Evolutionary conservation across 495 filamentous ascomycete species (phyloP).

Genomic region (Jackrogersella multiformis): DNA sequence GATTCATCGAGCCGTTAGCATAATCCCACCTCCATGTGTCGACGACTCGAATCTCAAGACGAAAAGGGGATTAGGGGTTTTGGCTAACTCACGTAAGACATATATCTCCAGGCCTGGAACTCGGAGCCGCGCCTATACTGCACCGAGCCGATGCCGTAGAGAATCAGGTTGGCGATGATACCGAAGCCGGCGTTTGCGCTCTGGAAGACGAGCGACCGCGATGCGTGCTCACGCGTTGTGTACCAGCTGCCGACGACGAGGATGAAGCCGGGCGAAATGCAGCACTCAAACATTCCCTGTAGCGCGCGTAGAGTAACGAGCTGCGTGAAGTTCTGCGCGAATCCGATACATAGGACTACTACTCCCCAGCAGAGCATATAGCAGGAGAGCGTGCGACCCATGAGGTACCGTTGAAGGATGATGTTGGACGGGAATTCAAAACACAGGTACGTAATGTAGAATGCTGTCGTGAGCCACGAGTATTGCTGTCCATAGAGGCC

Average conservation of each 20-base stretch:
- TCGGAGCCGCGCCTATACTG: conserved; percentile 40
- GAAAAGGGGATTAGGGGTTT: not conserved
- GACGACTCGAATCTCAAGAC: not conserved
- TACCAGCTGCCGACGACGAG: conserved; percentile 51
- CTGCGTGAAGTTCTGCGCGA: conserved; percentile 49
- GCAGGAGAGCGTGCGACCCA: conserved; percentile 47
- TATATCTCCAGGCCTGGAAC: conserved; percentile 51
- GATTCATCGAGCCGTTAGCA: not conserved
- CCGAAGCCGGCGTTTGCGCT: conserved; percentile 55
- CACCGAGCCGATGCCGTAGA: conserved; percentile 53
- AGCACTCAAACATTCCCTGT: conserved; percentile 52
- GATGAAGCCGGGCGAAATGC: conserved; percentile 53
- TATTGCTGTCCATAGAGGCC: conserved; percentile 48
- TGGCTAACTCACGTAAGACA: conserved; percentile 43
- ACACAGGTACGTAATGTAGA: conserved; percentile 48
- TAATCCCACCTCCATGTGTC: not conserved
- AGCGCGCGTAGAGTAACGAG: conserved; percentile 46
- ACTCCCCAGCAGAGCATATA: conserved; percentile 49
- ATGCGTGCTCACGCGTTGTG: conserved; percentile 48
- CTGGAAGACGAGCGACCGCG: conserved; percentile 53
- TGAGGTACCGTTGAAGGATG: conserved; percentile 45
- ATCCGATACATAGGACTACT: conserved; percentile 44
- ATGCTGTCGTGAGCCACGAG: conserved; percentile 47
- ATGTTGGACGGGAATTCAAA: conserved; percentile 49
- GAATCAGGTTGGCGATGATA: conserved; percentile 47